Percentiles rank a stretch among this genome's conserved stretches.
Evolutionary conservation across 1,284 basidiomycete genomes (phyloP).

Genomic region (Pseudozyma thailandica): DNA sequence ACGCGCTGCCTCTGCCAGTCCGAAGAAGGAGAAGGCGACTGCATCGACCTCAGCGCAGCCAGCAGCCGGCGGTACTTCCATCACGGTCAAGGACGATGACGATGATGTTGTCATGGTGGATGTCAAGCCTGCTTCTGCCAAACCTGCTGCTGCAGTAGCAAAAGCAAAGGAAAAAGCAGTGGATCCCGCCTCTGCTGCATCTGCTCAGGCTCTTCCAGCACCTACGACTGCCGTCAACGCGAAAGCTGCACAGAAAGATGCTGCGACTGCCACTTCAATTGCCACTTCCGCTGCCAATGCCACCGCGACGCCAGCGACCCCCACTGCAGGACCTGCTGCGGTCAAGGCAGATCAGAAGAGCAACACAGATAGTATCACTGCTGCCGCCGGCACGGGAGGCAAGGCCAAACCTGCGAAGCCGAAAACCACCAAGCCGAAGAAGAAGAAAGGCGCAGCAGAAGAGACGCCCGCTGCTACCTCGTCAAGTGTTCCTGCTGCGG

Average conservation of each 20-base stretch:
- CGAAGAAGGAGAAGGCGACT: conserved; percentile 24
- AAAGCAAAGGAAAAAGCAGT: no score
- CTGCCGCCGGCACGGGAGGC: conserved; percentile 10
- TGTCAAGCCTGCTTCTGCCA: conserved; percentile 19
- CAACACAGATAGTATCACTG: conserved; percentile 1
- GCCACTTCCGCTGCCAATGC: background rate
- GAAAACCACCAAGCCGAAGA: conserved; percentile 39
- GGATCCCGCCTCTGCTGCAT: no score
- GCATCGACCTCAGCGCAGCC: background rate
- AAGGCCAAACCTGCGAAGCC: conserved; percentile 44
- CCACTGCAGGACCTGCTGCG: background rate
- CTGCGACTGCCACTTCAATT: background rate
- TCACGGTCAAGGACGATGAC: conserved; percentile 7
- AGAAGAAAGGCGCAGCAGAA: conserved; percentile 36
- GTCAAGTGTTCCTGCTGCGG: conserved; percentile 2
- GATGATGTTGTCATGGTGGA: conserved; percentile 45
- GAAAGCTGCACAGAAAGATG: background rate
- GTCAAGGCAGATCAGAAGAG: conserved; percentile 15
- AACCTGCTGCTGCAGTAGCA: background rate
- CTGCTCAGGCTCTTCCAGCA: conserved; percentile 4
- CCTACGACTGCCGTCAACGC: conserved; percentile 10
- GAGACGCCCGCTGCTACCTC: conserved; percentile 3
- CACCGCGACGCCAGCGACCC: no score
- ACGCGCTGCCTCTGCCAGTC: conserved; percentile 19
- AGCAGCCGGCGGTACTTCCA: background rate